These are phyloP conservation scores for Termitomyces sp. DNA, from an alignment of 768 basidiomycete genomes.

Conservation along the genomic window DNA sequence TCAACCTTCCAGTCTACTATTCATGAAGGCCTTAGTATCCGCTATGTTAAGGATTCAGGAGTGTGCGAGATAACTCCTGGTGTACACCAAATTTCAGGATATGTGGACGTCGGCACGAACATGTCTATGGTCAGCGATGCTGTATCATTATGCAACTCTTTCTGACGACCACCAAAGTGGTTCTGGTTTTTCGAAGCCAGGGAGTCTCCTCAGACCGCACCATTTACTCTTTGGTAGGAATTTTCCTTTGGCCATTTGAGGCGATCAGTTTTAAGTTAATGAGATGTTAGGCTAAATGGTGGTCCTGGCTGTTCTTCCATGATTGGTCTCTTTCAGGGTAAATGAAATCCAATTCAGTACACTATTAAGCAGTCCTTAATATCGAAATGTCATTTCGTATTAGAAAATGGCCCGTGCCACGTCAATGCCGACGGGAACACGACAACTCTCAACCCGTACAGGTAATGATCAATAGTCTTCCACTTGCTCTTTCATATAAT, in stretches of 20 bases:
- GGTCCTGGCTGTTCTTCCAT: constrained; percentile 63
- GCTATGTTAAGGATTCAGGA: constrained; percentile 57
- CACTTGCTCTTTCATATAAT: constrained; percentile 37
- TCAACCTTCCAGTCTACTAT: constrained; percentile 21
- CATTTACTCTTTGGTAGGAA: constrained; percentile 63
- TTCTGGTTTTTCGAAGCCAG: constrained; percentile 76
- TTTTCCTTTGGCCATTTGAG: constrained; percentile 46
- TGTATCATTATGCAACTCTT: constrained; percentile 59
- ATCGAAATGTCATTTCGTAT: background rate
- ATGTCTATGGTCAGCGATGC: constrained; percentile 62
- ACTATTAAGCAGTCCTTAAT: background rate
- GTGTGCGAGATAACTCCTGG: constrained; percentile 65
- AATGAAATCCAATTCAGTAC: background rate
- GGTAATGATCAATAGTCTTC: constrained; percentile 34
- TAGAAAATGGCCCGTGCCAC: constrained; percentile 63
- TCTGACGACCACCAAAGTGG: constrained; percentile 58
- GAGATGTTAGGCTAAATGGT: constrained; percentile 44
- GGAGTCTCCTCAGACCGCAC: constrained; percentile 54
- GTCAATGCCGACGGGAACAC: constrained; percentile 53
- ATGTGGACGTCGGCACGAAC: constrained; percentile 52
- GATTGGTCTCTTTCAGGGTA: constrained; percentile 66
- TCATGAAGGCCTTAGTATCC: constrained; percentile 29
- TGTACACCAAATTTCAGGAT: constrained; percentile 61
- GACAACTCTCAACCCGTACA: constrained; percentile 60
- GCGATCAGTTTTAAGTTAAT: constrained; percentile 24